Conservation (phyloP, 2,329 filamentous ascomycete genomes). For the Exophiala oligosperma region DNA sequence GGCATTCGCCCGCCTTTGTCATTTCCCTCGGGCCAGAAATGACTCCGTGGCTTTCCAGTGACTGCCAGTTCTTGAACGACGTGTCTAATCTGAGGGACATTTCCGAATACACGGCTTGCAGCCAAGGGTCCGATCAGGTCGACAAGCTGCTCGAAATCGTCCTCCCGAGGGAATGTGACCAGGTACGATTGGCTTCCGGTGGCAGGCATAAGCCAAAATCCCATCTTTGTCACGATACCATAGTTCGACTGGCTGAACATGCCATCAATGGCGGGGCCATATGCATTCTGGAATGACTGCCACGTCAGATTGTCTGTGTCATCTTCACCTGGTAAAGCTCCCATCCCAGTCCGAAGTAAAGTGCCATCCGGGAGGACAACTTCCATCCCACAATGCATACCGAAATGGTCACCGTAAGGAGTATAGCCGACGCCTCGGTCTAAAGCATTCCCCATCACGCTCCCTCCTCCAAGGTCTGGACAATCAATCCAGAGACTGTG, state of each 20-base stretch:
- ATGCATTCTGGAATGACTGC: conserved; percentile 39
- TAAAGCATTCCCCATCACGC: conserved; percentile 36
- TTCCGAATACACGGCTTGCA: conserved; percentile 45
- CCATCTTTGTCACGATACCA: conserved; percentile 57
- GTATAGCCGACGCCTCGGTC: conserved; percentile 38
- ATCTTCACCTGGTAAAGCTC: conserved; percentile 25
- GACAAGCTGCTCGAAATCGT: conserved; percentile 46
- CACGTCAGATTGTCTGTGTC: conserved; percentile 2
- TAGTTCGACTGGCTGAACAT: conserved; percentile 56
- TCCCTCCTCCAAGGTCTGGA: conserved; percentile 37
- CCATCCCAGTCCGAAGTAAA: conserved; percentile 44
- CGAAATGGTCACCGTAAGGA: conserved; percentile 45
- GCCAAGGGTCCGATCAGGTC: conserved; percentile 39
- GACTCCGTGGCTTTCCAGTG: conserved; percentile 24
- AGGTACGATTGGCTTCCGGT: conserved; percentile 47
- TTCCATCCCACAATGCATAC: conserved; percentile 46
- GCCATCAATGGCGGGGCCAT: conserved; percentile 41
- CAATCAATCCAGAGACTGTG: conserved; percentile 46
- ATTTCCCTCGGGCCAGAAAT: conserved; percentile 1
- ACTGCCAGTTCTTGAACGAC: conserved; percentile 47
- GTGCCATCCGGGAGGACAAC: conserved; percentile 42
- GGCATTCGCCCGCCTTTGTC: neutral
- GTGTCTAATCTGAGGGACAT: conserved; percentile 48
- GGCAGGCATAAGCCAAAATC: conserved; percentile 56
- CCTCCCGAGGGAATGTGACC: conserved; percentile 49